Base-by-base conservation (phyloP, 768 basidiomycete genomes). In the Candolleomyces aberdarensis region DNA sequence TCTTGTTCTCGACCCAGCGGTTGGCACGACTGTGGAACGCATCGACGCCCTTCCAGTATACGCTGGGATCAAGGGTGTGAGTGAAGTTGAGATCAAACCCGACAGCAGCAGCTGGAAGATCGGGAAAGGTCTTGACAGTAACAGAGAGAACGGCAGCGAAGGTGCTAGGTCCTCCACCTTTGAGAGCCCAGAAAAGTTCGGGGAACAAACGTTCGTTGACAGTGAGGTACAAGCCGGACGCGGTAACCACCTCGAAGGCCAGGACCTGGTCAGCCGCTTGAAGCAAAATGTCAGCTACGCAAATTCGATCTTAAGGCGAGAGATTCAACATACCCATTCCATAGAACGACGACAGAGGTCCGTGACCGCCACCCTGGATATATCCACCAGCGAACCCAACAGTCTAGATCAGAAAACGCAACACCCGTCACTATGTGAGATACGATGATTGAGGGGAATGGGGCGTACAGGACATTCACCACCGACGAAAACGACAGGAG, bases 181-280 rank as follows among this genome's bases (percentile, higher is more conserved):
- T 69, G 5, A 80, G 64, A 4, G 78, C 79, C 67, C 72, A 80
- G 65, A 75, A 80, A 0, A 80, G 69, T 53, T 80, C 77, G 10
- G 57, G 46, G 53, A 79, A 75, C 52, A 75, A 59, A 51, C 65
- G 74, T 67, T 61, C 72, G 66, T 57, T 73, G 56, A 63, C 74
- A 62, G 65, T 71, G 56, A 63, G 65, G 55, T 68, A 69, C 15
- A 67, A 36, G 10, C 79, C 80, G 54, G 74, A 69, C 0, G 80
- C 74, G 1, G 78, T 80, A 29, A 80, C 74, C 11, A 79, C 70
- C 39, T 74, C 74, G 61, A 75, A 72, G 36, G 75, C 67, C 0
- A 78, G 70, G 1, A 65, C 64, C 56, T 69, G 71, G 61, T 66
- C 66, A 14, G 66, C 66, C 20, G 66, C 66, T 59, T 22, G 7